Conservation (phyloP, 108 stramenopile species). For the Pseudonitzschia multiseries region DNA sequence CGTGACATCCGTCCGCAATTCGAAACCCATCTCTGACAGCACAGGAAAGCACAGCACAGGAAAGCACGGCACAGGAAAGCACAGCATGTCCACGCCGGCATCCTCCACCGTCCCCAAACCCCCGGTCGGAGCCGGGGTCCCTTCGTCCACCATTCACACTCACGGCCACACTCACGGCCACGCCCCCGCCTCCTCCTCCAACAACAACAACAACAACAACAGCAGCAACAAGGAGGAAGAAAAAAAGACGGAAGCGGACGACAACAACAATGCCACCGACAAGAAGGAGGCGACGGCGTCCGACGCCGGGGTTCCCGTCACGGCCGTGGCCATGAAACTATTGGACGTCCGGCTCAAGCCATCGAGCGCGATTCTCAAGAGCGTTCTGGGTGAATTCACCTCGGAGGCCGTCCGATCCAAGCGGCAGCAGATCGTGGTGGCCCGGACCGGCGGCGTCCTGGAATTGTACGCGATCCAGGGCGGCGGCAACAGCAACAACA, state of each 20-base stretch:
- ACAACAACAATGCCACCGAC: too few relatives aligned
- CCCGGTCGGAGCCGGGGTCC: neutral
- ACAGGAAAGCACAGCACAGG: too few relatives aligned
- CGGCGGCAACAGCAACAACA: too few relatives aligned
- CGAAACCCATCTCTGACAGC: too few relatives aligned
- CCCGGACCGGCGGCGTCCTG: conserved; percentile 70
- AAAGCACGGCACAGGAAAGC: too few relatives aligned
- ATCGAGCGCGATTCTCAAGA: conserved; percentile 55
- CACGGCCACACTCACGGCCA: too few relatives aligned
- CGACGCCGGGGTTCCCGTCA: conserved; percentile 31
- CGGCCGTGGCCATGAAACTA: conserved; percentile 64
- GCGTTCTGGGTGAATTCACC: conserved; percentile 71
- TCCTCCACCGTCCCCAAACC: neutral
- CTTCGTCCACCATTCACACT: neutral
- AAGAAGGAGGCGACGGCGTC: conserved; percentile 1
- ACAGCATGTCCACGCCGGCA: neutral
- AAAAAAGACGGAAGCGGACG: neutral
- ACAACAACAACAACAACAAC: too few relatives aligned
- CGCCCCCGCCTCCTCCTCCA: too few relatives aligned
- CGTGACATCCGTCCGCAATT: too few relatives aligned
- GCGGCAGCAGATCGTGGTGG: conserved; percentile 54
- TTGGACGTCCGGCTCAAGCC: conserved; percentile 76
- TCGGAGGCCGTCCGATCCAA: conserved; percentile 27
- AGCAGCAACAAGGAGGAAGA: neutral
- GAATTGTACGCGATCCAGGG: conserved; percentile 52